Evolutionary conservation across 164 flowering plant genomes (phyloP), one percentile per base, ranked within the genome.

Genomic region (Nelumbo lutea): DNA sequence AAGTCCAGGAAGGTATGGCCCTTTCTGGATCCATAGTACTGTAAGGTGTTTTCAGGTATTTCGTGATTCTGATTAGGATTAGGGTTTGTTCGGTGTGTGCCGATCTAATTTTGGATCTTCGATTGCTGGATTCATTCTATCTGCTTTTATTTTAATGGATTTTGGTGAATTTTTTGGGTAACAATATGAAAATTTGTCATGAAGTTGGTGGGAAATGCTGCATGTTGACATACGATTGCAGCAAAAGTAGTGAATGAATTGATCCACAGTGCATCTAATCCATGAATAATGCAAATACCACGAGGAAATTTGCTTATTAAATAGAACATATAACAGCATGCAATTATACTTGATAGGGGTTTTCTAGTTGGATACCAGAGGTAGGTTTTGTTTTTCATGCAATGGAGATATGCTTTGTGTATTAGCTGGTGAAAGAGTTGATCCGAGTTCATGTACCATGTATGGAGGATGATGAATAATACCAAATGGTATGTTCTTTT

Each of bases 1-100:
- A 89, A 71, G 93, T 89, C 59, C 95, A 86, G 75, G 97, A 89
- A 88, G 95, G 97, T 89, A 74, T 50, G 69, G 13, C 8, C 53
- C 43, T 68, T 73, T 60, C 69, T 42, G 46, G 63, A 39, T 66
- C 51, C 38, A 7, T 68, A 51, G 9, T 40, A 57, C 66, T 59
- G 1, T 38, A 38, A 0, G 13, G 40, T 27, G n/a, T 60, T 60
- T 41, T 41, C 4, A 60, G 62, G 45, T 40, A 60, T 44, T 11
- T 14, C 3, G 2, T 62, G 57, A 38, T n/a, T 72, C 6, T 6
- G 15, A 42, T 50, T 2, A 15, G 41, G 43, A 27, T 67, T 70
- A 61, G 60, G 63, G 62, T 63, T 56, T 70, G 39, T 38, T 48
- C 61, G 1, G 39, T 38, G 48, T 10, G 63, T 9, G 11, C 47